phyloP scores from a whole-genome alignment of 352 stramenopile species.

The Blastocystis sp. region DNA sequence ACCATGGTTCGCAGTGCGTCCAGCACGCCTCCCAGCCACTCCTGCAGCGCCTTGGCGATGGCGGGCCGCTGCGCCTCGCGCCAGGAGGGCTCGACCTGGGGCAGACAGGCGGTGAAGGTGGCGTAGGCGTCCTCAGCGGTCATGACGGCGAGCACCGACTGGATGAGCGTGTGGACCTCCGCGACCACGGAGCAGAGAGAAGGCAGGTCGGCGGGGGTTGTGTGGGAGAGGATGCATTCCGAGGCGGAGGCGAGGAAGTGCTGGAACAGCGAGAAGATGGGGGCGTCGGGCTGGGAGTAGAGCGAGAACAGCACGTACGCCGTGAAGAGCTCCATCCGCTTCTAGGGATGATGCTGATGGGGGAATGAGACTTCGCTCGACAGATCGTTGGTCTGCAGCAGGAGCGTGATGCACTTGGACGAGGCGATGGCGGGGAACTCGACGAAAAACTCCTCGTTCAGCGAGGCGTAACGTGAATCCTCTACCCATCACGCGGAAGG shows the following conservation, averaged over 20 bases:
- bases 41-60: neutral
- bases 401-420: constrained; percentile 15
- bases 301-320: constrained; percentile 10
- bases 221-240: neutral
- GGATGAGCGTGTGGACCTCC: neutral
- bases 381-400: neutral
- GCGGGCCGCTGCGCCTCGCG: neutral
- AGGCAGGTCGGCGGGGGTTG: neutral
- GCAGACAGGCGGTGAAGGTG: neutral
- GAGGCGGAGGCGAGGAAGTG: neutral
- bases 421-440: constrained; percentile 6
- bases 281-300: neutral
- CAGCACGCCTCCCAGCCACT: neutral
- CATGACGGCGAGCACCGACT: neutral
- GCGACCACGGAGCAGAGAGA: neutral
- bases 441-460: constrained; percentile 1
- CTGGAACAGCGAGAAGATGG: neutral
- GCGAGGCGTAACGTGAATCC: neutral
- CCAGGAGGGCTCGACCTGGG: neutral
- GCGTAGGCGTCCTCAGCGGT: neutral
- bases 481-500: neutral
- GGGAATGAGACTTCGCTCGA: neutral
- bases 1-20: neutral
- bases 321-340: constrained; percentile 19
- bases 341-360: neutral